Percentiles rank a stretch among this genome's conserved stretches.
Evolutionary conservation across 1,139 yeast species (phyloP).

Genomic region (Sugiyamaella neomexicana): DNA sequence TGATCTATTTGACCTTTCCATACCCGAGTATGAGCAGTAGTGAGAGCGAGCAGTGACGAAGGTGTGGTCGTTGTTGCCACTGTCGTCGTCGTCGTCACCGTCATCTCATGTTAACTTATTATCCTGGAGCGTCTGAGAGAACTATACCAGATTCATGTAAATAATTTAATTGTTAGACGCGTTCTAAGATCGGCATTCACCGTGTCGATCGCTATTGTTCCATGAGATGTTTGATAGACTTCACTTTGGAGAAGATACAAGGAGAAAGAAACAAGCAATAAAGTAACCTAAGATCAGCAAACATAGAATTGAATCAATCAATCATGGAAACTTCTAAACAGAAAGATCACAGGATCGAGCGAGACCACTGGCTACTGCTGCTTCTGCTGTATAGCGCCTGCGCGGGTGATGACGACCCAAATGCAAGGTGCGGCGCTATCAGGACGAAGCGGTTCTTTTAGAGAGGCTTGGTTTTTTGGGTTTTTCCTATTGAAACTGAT

Average conservation of each 20-base stretch:
- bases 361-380: too few relatives aligned
- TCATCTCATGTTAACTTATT: neutral
- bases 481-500: neutral
- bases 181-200: conserved; percentile 1
- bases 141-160: neutral
- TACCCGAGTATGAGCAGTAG: neutral
- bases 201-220: neutral
- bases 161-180: neutral
- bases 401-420: neutral
- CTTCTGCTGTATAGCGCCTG: neutral
- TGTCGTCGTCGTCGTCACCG: neutral
- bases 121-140: neutral
- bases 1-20: conserved; percentile 15
- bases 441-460: neutral
- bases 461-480: conserved; percentile 1
- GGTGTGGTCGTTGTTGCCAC: neutral
- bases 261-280: neutral
- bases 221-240: neutral
- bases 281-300: neutral
- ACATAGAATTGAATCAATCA: too few relatives aligned
- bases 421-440: conserved; percentile 3
- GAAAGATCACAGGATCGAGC: too few relatives aligned
- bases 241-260: neutral
- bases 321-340: too few relatives aligned
- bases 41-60: neutral